Evolutionary conservation across 208 protist genomes (phyloP), one percentile per base, ranked within the genome.

Genomic region (Acanthamoeba culbertsoni): DNA sequence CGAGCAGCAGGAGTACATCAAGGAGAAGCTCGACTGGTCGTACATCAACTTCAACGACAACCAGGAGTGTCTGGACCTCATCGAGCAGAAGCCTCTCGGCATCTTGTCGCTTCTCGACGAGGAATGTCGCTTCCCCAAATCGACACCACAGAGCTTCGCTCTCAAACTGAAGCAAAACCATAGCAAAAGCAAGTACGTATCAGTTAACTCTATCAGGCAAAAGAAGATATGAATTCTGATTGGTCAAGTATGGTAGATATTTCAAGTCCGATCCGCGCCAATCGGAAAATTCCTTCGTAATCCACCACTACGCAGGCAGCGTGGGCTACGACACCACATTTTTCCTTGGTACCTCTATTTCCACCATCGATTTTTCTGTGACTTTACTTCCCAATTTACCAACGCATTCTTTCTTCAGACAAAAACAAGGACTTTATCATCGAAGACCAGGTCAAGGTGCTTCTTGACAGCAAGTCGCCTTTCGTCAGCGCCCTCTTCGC

Each of bases 21-120:
- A 93, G 14, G 43, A 57, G 2, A 96, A 88, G 28, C 42, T 86
- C 7, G 75, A 86, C 43, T 86, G 75, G 75, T 86, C 75, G 7
- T 86, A 86, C 75, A 86, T 86, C 33, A 40, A 86, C 40, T 86
- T 86, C 75, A 57, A 88, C n/a, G 77, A 88, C 77, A 88, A 88
- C n/a, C 42, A 62, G 97, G 79, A 59, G 23, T 35, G 45, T 28
- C 31, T 97, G 40, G 94, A 97, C 33, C 91, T 97, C 12, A 88
- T 97, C 8, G 95, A 91, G 33, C 3, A 97, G 86, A 96, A 97
- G 46, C 95, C 90, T n/a, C 33, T 96, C 71, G 98, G 97, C 93
- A 97, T 98, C 37, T 84, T 98, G 82, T 95, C 95, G 53, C 82
- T 97, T 14, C 91, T 97, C 77, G 96, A 99, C 91, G 98, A 98